Evolutionary conservation across 768 basidiomycete genomes (phyloP).

Genomic region (Serendipita vermifera): DNA sequence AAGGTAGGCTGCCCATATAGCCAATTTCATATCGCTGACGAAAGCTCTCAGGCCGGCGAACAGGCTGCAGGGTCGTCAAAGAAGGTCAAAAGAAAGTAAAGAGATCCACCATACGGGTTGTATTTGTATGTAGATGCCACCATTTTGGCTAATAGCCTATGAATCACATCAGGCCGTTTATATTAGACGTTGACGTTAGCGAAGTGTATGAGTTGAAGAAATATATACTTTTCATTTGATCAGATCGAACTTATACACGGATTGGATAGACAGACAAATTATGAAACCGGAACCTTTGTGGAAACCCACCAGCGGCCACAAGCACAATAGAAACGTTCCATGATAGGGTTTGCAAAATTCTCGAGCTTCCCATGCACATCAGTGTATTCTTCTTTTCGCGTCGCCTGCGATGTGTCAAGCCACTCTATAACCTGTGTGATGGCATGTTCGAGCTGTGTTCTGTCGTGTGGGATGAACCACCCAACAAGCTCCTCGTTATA

Average conservation of each 20-base stretch:
- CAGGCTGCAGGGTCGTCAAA: slow-evolving; percentile 10
- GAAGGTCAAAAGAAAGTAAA: slow-evolving; percentile 9
- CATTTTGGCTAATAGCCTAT: no score
- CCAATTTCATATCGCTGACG: no score
- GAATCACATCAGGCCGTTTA: no score
- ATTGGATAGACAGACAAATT: no score
- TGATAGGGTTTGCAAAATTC: slow-evolving; percentile 56
- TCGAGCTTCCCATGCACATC: slow-evolving; percentile 88
- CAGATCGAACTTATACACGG: no score
- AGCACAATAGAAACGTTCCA: slow-evolving; percentile 53
- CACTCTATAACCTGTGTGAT: slow-evolving; percentile 74
- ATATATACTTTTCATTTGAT: no score
- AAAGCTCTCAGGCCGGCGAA: slow-evolving; percentile 21
- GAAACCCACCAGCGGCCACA: slow-evolving; percentile 55
- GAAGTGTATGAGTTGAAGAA: no score
- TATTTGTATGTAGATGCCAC: no score
- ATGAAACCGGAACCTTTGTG: no score
- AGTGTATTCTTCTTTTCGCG: slow-evolving; percentile 87
- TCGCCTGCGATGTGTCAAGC: slow-evolving; percentile 80
- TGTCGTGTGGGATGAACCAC: slow-evolving; percentile 60
- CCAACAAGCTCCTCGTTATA: slow-evolving; percentile 33
- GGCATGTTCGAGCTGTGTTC: slow-evolving; percentile 63
- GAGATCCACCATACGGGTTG: no score
- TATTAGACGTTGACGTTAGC: no score
- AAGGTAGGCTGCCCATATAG: slow-evolving; percentile 46